Evolutionary conservation across 768 basidiomycete species (phyloP), one percentile per base, ranked within the genome.

Genomic region (Suillus spraguei): DNA sequence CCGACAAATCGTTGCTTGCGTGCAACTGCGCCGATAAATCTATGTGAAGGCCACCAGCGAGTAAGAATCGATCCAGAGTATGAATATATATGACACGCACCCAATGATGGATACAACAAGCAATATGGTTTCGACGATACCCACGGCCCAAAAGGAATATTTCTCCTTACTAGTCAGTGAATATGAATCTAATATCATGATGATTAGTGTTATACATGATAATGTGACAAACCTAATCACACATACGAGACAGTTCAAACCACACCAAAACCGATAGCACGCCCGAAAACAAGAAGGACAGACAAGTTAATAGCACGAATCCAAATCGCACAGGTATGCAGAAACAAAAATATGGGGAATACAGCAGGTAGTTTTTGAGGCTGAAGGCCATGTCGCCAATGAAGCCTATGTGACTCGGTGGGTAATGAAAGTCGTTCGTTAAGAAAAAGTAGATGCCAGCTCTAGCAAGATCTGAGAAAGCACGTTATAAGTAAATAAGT

Each of bases 241-340:
- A 80, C 87, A 63, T 64, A 89, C 89, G 80, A 28, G 77, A 78
- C 20, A 89, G 73, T 70, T 89, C 85, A 70, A 85, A 87, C 88
- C 87, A 90, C 32, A 87, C 68, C 41, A 85, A 69, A 65, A 84
- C 72, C 3, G 85, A 79, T 38, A 89, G 75, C 20, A 83, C 63
- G 2, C 84, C 87, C 9, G 86, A 78, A 36, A 88, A 74, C 22
- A 88, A 66, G 60, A 87, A 81, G 1, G 82, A 83, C 9, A 89
- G 72, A 3, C 82, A 63, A 35, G 86, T 80, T 79, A 87, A 81
- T 50, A 82, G 67, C 52, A 86, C 76, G 38, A 89, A 87, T 39
- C 89, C 87, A 5, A 84, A 61, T 62, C 88, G 82, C 7, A 88
- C 86, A 35, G 87, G 87, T 64, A 89, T 71, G 66, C 88, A 88